Evolutionary conservation across 2,329 filamentous ascomycete genomes (phyloP).

Genomic region (Sphaerulina vaccinii): DNA sequence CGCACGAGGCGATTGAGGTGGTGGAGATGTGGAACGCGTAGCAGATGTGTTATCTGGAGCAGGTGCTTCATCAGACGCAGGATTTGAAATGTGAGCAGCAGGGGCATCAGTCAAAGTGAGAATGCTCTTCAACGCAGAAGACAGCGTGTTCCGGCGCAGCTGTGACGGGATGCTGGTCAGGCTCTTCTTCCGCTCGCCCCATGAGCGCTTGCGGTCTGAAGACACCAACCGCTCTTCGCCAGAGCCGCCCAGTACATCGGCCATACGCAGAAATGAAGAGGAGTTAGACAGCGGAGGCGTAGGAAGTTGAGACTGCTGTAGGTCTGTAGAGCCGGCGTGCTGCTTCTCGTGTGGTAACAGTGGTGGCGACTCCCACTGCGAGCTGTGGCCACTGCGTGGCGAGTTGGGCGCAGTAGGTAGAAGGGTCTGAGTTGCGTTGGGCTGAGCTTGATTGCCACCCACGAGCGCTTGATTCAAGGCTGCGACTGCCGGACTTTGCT

Average conservation of each 20-base stretch:
- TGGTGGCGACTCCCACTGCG: constrained; percentile 32
- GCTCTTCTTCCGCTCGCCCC: constrained; percentile 29
- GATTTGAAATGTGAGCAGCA: constrained; percentile 69
- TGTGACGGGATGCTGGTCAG: constrained; percentile 28
- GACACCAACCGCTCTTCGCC: constrained; percentile 18
- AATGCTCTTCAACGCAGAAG: constrained; percentile 63
- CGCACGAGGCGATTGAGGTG: constrained; percentile 46
- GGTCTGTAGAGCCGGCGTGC: constrained; percentile 18
- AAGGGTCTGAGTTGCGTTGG: constrained; percentile 17
- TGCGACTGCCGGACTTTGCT: constrained; percentile 21
- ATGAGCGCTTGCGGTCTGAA: constrained; percentile 30
- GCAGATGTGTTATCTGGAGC: constrained; percentile 53
- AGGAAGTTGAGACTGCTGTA: constrained; percentile 35
- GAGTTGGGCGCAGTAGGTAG: constrained; percentile 40
- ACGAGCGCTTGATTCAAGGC: constrained; percentile 24
- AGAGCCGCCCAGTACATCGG: constrained; percentile 27
- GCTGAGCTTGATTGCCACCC: constrained; percentile 14
- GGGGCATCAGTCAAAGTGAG: constrained; percentile 60
- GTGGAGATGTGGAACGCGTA: constrained; percentile 42
- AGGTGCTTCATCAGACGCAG: constrained; percentile 55
- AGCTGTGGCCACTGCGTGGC: constrained; percentile 26
- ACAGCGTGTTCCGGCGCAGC: constrained; percentile 40
- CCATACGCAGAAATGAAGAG: constrained; percentile 39
- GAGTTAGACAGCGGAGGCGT: constrained; percentile 44
- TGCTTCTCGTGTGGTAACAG: constrained; percentile 40